These are phyloP conservation scores for Pseudopithomyces maydicus DNA, from an alignment of 2,329 filamentous ascomycete genomes.

Conservation along the genomic window DNA sequence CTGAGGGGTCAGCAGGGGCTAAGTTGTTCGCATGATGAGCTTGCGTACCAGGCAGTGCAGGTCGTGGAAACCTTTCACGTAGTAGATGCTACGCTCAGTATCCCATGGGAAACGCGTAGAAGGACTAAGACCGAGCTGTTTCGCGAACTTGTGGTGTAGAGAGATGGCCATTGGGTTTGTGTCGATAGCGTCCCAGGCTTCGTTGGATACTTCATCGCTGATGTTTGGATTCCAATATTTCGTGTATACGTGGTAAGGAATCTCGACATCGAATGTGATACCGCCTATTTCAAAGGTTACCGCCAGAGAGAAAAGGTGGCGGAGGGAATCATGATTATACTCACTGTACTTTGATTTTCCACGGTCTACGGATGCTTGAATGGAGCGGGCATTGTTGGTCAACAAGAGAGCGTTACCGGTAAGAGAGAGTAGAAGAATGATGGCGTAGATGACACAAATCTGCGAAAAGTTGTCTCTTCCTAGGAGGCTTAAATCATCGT, in stretches of 20 bases:
- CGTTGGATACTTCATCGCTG: conserved; percentile 29
- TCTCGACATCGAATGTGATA: conserved; percentile 31
- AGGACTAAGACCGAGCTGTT: conserved; percentile 25
- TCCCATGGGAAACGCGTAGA: conserved; percentile 43
- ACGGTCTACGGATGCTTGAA: conserved; percentile 14
- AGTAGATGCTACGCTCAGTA: conserved; percentile 41
- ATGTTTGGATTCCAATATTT: conserved; percentile 39
- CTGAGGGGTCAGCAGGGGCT: conserved; percentile 12
- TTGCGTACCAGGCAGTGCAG: conserved; percentile 38
- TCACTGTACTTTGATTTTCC: conserved; percentile 33
- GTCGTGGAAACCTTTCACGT: conserved; percentile 42
- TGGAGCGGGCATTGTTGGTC: conserved; percentile 30
- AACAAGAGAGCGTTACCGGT: conserved; percentile 35
- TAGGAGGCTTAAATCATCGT: conserved; percentile 9
- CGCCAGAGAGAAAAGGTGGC: background rate
- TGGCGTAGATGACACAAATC: conserved; percentile 23
- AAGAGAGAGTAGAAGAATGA: conserved; percentile 35
- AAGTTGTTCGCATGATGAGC: background rate
- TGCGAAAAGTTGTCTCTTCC: too few species aligned
- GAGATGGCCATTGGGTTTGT: conserved; percentile 40
- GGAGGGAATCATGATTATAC: background rate
- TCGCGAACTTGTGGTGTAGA: conserved; percentile 33
- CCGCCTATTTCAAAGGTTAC: conserved; percentile 24
- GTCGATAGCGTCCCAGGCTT: conserved; percentile 41
- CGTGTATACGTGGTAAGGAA: conserved; percentile 32